Conservation (phyloP, 345 rosid species). For the Bruguiera gymnorhiza region DNA sequence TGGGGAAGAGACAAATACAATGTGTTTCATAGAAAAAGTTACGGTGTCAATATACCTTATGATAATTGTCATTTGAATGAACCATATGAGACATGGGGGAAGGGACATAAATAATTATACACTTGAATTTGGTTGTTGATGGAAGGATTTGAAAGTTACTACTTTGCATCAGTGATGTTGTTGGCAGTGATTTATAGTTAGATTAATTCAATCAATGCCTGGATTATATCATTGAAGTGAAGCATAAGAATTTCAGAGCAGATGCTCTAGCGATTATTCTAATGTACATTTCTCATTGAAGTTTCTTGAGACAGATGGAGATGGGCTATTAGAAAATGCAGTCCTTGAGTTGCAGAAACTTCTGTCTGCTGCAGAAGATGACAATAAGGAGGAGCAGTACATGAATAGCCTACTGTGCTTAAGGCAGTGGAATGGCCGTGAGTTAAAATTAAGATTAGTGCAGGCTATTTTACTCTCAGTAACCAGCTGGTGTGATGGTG, state of each 20-base stretch:
- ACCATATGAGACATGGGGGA: too few relatives aligned
- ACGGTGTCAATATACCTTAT: too few relatives aligned
- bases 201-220: too few relatives aligned
- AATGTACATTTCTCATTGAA: conserved; percentile 34
- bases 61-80: too few relatives aligned
- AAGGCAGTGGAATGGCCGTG: conserved; percentile 38
- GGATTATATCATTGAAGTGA: background rate
- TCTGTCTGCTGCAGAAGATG: conserved; percentile 39
- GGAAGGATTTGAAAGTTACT: background rate
- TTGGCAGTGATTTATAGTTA: too few relatives aligned
- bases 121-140: background rate
- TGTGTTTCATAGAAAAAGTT: too few relatives aligned
- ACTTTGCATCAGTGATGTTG: too few relatives aligned
- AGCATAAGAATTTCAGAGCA: background rate
- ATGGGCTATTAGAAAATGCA: conserved; percentile 57
- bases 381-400: conserved; percentile 54
- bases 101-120: too few relatives aligned
- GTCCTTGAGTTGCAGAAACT: conserved; percentile 57
- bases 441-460: conserved; percentile 43
- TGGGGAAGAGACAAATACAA: too few relatives aligned
- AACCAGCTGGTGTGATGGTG: conserved; percentile 71
- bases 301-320: conserved; percentile 75
- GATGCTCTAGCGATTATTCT: conserved; percentile 7
- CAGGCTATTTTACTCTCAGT: conserved; percentile 57
- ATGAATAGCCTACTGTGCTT: conserved; percentile 53